Evolutionary conservation across 768 basidiomycete genomes (phyloP).

Genomic region (Psilocybe cubensis): DNA sequence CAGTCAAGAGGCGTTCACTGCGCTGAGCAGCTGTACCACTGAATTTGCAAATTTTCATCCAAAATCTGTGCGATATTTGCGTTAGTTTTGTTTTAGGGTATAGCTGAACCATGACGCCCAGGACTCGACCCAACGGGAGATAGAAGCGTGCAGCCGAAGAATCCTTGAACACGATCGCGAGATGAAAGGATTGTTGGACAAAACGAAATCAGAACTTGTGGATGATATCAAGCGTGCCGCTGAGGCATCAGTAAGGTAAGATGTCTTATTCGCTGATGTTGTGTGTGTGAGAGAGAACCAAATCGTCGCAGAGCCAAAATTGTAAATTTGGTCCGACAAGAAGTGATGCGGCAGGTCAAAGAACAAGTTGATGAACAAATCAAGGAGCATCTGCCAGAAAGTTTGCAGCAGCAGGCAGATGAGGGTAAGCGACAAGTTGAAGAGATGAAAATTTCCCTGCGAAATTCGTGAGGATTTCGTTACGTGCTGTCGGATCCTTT

Average conservation of each 20-base stretch:
- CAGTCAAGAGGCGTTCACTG: conserved; percentile 11
- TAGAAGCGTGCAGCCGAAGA: conserved; percentile 20
- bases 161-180: conserved; percentile 22
- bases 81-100: not conserved
- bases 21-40: conserved; percentile 5
- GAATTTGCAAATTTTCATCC: not conserved
- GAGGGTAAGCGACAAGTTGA: conserved; percentile 47
- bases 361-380: conserved; percentile 54
- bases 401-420: conserved; percentile 45
- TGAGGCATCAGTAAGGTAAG: conserved; percentile 19
- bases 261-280: not conserved
- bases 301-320: conserved; percentile 16
- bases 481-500: not conserved
- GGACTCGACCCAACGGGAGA: conserved; percentile 14
- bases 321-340: conserved; percentile 39
- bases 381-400: conserved; percentile 47
- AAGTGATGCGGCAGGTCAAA: conserved; percentile 46
- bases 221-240: conserved; percentile 20
- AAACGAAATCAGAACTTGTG: conserved; percentile 18
- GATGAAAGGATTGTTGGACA: conserved; percentile 10
- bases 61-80: not conserved
- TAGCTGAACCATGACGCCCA: conserved; percentile 1
- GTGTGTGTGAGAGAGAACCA: not conserved
- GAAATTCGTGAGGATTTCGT: conserved; percentile 54
- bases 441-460: conserved; percentile 46